These are phyloP conservation scores for Aplosporella prunicola DNA, from an alignment of 2,329 filamentous ascomycete species.

Conservation along the genomic window DNA sequence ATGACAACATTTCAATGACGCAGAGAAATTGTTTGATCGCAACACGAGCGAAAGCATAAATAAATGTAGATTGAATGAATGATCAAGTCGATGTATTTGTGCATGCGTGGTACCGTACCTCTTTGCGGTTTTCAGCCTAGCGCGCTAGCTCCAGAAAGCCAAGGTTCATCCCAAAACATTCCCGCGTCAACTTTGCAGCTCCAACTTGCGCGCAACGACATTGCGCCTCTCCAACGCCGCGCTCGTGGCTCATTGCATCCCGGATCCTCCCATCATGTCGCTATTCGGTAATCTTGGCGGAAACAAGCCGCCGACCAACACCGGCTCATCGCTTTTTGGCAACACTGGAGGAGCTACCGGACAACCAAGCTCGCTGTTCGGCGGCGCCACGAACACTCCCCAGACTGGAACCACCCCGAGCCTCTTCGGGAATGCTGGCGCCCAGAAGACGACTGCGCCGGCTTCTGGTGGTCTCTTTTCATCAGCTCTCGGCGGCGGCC, in stretches of 20 bases:
- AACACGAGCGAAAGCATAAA: too few species aligned
- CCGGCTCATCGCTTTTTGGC: slow-evolving; percentile 21
- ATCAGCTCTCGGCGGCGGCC: slow-evolving; percentile 3
- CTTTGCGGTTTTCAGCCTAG: too few species aligned
- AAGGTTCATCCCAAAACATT: slow-evolving; percentile 15
- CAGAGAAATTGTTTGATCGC: too few species aligned
- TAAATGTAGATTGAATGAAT: too few species aligned
- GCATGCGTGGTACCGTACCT: too few species aligned
- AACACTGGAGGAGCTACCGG: slow-evolving; percentile 10
- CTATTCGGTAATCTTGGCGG: slow-evolving; percentile 24
- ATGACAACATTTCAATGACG: too few species aligned
- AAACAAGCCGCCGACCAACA: slow-evolving; percentile 17
- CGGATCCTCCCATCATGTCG: slow-evolving; percentile 16
- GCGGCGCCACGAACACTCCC: not conserved
- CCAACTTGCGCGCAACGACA: slow-evolving; percentile 16
- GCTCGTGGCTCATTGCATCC: slow-evolving; percentile 12
- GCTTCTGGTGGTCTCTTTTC: slow-evolving; percentile 4
- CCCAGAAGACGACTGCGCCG: slow-evolving; percentile 3
- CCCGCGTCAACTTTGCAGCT: slow-evolving; percentile 10
- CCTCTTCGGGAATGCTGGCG: slow-evolving; percentile 1
- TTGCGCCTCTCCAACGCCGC: slow-evolving; percentile 8
- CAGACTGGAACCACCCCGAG: slow-evolving; percentile 1
- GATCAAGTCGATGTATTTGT: too few species aligned
- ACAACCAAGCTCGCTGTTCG: slow-evolving; percentile 4
- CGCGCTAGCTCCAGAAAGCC: slow-evolving; percentile 7